Conservation (phyloP, 345 rosid species). For the Aquilaria malaccensis region DNA sequence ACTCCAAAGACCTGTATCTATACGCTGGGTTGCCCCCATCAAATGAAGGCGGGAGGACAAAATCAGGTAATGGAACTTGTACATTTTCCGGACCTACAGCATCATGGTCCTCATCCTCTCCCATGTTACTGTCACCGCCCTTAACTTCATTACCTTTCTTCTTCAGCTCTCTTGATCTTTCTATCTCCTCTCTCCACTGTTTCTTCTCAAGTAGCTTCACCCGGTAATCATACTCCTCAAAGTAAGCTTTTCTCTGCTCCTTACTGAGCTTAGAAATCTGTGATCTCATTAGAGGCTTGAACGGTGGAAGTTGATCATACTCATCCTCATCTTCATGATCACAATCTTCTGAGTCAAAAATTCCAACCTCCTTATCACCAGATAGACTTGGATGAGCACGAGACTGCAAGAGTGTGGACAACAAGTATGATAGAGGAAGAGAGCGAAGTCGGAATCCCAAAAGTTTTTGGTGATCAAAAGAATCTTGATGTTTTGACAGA, state of each 20-base stretch:
- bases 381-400: slow-evolving; percentile 29
- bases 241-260: slow-evolving; percentile 36
- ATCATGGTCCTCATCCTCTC: slow-evolving; percentile 17
- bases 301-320: slow-evolving; percentile 37
- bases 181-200: slow-evolving; percentile 36
- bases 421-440: slow-evolving; percentile 31
- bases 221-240: slow-evolving; percentile 38
- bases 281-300: slow-evolving; percentile 34
- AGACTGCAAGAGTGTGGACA: slow-evolving; percentile 40
- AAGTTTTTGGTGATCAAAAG: slow-evolving; percentile 20
- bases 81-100: slow-evolving; percentile 20
- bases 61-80: slow-evolving; percentile 28
- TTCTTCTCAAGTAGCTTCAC: slow-evolving; percentile 38
- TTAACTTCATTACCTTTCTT: slow-evolving; percentile 22
- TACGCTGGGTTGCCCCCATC: slow-evolving; percentile 28
- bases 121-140: slow-evolving; percentile 4
- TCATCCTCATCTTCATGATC: slow-evolving; percentile 28
- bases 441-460: slow-evolving; percentile 24
- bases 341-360: slow-evolving; percentile 16
- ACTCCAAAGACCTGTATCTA: slow-evolving; percentile 29
- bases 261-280: slow-evolving; percentile 30
- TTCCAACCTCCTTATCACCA: slow-evolving; percentile 22
- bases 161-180: slow-evolving; percentile 27
- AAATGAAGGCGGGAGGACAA: slow-evolving; percentile 33
- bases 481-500: slow-evolving; percentile 20